Evolutionary conservation across 495 filamentous ascomycete genomes (phyloP), one percentile per base, ranked within the genome.

Genomic region (Delitschia confertaspora): DNA sequence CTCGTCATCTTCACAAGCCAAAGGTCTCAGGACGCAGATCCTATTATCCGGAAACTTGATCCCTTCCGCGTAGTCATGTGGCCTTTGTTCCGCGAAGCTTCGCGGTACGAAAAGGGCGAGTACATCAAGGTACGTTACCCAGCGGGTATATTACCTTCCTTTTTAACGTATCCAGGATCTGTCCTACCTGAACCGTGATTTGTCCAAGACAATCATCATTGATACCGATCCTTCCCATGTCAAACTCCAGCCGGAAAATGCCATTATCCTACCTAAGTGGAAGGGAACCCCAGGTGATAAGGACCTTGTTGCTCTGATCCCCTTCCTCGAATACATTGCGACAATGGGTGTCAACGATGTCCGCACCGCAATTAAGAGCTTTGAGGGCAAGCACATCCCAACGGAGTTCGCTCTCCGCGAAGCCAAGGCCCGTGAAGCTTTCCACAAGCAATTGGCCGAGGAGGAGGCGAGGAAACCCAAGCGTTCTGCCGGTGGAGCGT

Each of bases 41-140:
- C 86, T 11, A 72, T 98, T 17, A 79, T 94, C 50, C 76, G 83
- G 35, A 98, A 98, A 65, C 72, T 98, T 27, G 91, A 96, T 60
- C 91, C 88, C n/a, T 95, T 82, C 67, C 85, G 80, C 34, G 85
- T 96, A 64, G 84, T 96, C 63, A 83, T 89, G 68, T 96, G 84
- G 83, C 88, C 88, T 2, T 68, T 98, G 19, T 95, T 87, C 69
- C 74, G 93, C 33, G 91, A 96, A 64, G 91, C 89, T 31, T 95
- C 93, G 18, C 76, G 83, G 38, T 98, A 95, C 66, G 82, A 93
- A 65, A 81, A 91, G 48, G 91, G 91, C 43, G 85, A 95, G 65
- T 88, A 95, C 55, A 73, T 98, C 62, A 98, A 98, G 82, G 88
- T 93, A 73, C 38, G 72, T 43, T 36, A 6, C 24, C n/a, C 16